Percentiles rank a stretch among this genome's conserved stretches.
phyloP scores from a whole-genome alignment of 179 eudicot species.

The Amaranthus tricolor region DNA sequence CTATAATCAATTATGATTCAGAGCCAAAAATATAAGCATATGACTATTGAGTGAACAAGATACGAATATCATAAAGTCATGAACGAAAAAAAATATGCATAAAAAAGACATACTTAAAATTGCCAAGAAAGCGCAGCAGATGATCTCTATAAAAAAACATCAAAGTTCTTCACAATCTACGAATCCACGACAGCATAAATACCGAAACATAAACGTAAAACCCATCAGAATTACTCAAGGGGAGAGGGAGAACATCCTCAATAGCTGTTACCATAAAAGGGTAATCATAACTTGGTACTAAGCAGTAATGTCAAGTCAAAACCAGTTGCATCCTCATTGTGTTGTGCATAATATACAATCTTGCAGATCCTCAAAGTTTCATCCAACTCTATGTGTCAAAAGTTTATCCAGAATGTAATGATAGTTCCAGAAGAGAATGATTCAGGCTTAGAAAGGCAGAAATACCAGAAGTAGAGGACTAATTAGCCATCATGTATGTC shows the following conservation, averaged over 20 bases:
- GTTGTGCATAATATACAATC: conserved; percentile 29
- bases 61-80: no score
- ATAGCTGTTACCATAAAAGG: not conserved
- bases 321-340: conserved; percentile 23
- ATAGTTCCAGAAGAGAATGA: conserved; percentile 2
- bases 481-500: conserved; percentile 20
- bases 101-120: not conserved
- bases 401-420: conserved; percentile 10
- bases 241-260: conserved; percentile 14
- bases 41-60: no score
- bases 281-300: conserved; percentile 6
- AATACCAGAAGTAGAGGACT: conserved; percentile 18
- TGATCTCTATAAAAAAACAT: not conserved
- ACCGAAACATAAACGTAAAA: conserved; percentile 2
- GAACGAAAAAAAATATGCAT: not conserved
- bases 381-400: conserved; percentile 19
- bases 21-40: no score
- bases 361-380: conserved; percentile 24
- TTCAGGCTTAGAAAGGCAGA: conserved; percentile 16
- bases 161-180: not conserved
- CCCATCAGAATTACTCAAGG: not conserved
- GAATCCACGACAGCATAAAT: not conserved
- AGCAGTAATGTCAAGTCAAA: conserved; percentile 14
- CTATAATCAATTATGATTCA: no score
- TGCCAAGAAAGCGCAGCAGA: not conserved